Percentiles rank a stretch among this genome's conserved stretches.
Conservation (phyloP, 1,139 yeast species). For the Suhomyces chickasaworum region DNA sequence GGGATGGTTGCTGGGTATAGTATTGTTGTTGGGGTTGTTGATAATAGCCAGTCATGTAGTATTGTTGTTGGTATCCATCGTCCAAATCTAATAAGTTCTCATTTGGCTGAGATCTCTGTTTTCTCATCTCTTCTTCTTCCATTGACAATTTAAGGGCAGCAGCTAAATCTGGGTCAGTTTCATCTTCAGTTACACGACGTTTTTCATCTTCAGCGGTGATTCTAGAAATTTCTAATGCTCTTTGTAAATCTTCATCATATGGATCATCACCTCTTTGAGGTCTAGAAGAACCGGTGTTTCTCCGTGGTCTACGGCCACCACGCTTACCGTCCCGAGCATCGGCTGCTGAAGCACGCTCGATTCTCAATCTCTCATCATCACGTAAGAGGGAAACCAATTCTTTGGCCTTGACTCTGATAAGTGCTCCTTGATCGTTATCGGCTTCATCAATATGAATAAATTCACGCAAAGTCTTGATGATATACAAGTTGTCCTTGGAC, state of each 20-base stretch:
- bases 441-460: slow-evolving; percentile 81
- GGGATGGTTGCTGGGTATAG: slow-evolving; percentile 15
- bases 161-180: slow-evolving; percentile 69
- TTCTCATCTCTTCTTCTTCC: slow-evolving; percentile 85
- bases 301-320: slow-evolving; percentile 25
- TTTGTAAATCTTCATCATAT: slow-evolving; percentile 79
- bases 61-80: slow-evolving; percentile 39
- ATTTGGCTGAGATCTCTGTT: slow-evolving; percentile 48
- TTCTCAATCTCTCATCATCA: slow-evolving; percentile 81
- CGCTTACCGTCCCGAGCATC: slow-evolving; percentile 20
- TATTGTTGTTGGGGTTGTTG: slow-evolving; percentile 31
- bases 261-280: slow-evolving; percentile 42
- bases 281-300: slow-evolving; percentile 18
- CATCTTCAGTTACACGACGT: slow-evolving; percentile 35
- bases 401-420: slow-evolving; percentile 88
- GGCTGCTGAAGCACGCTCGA: slow-evolving; percentile 61
- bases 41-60: slow-evolving; percentile 33
- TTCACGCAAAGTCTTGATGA: slow-evolving; percentile 89
- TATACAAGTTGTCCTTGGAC: slow-evolving; percentile 89
- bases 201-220: slow-evolving; percentile 83
- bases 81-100: slow-evolving; percentile 58
- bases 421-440: slow-evolving; percentile 86
- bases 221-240: slow-evolving; percentile 81
- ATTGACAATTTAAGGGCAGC: slow-evolving; percentile 81
- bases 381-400: slow-evolving; percentile 77